These are phyloP conservation scores for Teratosphaeria nubilosa DNA, from an alignment of 2,329 filamentous ascomycete genomes.

Conservation along the genomic window DNA sequence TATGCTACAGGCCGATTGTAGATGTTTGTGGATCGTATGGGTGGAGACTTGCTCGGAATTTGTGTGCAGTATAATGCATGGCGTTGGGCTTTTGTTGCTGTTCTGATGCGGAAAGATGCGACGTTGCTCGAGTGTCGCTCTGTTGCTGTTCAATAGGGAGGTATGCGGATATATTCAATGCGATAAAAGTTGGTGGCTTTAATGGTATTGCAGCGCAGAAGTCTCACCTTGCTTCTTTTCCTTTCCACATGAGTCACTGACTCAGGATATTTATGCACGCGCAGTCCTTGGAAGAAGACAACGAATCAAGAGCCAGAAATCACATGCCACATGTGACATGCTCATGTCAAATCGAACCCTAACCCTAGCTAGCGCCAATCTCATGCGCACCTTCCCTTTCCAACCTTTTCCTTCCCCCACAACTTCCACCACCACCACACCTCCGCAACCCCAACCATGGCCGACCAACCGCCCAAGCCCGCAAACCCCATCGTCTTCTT, in stretches of 20 bases:
- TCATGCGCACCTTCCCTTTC: background rate
- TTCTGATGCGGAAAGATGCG: background rate
- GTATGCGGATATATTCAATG: background rate
- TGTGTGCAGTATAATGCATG: background rate
- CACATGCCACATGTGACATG: background rate
- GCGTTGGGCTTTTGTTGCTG: background rate
- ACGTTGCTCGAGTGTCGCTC: background rate
- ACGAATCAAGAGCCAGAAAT: background rate
- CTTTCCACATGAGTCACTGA: background rate
- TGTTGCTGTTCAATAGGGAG: background rate
- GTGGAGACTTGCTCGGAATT: background rate
- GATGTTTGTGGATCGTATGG: background rate
- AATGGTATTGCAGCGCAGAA: background rate
- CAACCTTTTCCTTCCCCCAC: background rate
- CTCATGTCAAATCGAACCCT: background rate
- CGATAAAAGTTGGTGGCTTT: background rate
- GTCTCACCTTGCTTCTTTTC: background rate
- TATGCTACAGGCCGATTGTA: background rate
- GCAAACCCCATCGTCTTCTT: slow-evolving; percentile 55
- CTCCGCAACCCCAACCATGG: background rate
- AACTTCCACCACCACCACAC: background rate
- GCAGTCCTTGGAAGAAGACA: background rate
- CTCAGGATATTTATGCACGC: background rate
- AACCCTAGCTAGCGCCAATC: background rate
- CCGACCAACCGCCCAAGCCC: background rate